Conservation (phyloP, 176 grass and related monocot genomes). For the Oryza meyeriana region DNA sequence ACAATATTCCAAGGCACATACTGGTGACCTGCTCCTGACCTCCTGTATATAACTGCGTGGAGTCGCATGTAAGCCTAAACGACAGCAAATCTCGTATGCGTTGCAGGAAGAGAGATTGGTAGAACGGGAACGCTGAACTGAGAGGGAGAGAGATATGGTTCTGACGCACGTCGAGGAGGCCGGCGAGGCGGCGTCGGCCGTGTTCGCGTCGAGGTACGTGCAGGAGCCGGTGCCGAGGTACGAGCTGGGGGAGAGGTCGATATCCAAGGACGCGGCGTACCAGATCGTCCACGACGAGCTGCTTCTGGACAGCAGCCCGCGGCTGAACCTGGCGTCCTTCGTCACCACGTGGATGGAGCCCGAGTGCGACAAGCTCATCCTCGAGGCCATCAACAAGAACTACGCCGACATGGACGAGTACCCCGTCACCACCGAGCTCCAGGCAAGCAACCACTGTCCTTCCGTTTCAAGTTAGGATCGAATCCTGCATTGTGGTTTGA, state of each 20-base stretch:
- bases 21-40: neutral
- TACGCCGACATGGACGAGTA: conserved; percentile 97
- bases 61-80: neutral
- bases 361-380: conserved; percentile 80
- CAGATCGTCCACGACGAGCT: conserved; percentile 97
- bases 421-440: conserved; percentile 90
- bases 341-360: conserved; percentile 99
- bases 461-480: neutral
- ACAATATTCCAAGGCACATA: neutral
- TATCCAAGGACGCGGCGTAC: conserved; percentile 87
- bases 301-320: conserved; percentile 81
- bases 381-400: conserved; percentile 83
- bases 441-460: conserved; percentile 25
- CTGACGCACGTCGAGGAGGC: conserved; percentile 52
- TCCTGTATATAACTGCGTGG: conserved; percentile 6
- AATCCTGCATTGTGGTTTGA: neutral
- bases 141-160: conserved; percentile 43
- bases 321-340: conserved; percentile 90
- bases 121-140: neutral
- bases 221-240: conserved; percentile 81
- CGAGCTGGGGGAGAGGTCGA: conserved; percentile 46
- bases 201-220: conserved; percentile 82
- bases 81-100: too few relatives aligned
- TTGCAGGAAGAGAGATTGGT: too few relatives aligned
- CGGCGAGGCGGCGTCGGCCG: conserved; percentile 24